Percentiles rank a stretch among this genome's conserved stretches.
These are phyloP conservation scores for Penicillium lagena DNA, from an alignment of 495 filamentous ascomycete species.

Conservation along the genomic window DNA sequence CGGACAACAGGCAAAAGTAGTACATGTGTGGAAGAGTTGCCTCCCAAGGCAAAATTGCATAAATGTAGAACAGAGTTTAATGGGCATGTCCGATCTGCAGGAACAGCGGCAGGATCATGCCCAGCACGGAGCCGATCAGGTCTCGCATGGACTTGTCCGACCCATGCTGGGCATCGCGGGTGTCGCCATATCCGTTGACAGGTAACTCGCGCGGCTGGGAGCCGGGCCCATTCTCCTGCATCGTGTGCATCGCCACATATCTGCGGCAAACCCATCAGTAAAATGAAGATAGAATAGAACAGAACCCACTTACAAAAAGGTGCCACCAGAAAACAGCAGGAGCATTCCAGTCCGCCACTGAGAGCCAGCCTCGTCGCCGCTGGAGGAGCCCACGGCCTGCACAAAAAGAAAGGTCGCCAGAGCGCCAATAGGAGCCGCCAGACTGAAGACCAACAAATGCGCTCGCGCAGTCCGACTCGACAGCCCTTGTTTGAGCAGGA, in stretches of 20 bases:
- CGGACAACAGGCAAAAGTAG: background rate
- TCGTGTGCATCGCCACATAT: conserved; percentile 98
- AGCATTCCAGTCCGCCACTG: conserved; percentile 91
- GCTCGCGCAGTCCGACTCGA: conserved; percentile 77
- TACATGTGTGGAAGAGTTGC: background rate
- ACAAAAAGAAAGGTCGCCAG: conserved; percentile 76
- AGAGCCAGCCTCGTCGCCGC: conserved; percentile 41
- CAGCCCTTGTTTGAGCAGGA: conserved; percentile 81
- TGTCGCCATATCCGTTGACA: conserved; percentile 63
- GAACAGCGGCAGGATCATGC: conserved; percentile 85
- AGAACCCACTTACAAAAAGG: conserved; percentile 70
- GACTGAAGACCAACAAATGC: conserved; percentile 83
- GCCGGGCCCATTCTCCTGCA: conserved; percentile 69
- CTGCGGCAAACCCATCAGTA: conserved; percentile 35
- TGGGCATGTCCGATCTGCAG: conserved; percentile 89
- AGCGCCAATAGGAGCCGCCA: conserved; percentile 85
- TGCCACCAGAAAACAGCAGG: conserved; percentile 86
- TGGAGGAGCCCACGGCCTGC: conserved; percentile 54
- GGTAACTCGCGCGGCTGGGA: conserved; percentile 43
- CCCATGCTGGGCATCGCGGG: conserved; percentile 30
- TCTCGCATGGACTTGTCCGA: conserved; percentile 40
- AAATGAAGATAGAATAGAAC: background rate
- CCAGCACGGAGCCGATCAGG: conserved; percentile 70
- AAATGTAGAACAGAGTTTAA: conserved; percentile 25
- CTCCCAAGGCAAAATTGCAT: conserved; percentile 1